Conservation (phyloP, 2,329 filamentous ascomycete genomes). For the Ophiostoma ulmi region DNA sequence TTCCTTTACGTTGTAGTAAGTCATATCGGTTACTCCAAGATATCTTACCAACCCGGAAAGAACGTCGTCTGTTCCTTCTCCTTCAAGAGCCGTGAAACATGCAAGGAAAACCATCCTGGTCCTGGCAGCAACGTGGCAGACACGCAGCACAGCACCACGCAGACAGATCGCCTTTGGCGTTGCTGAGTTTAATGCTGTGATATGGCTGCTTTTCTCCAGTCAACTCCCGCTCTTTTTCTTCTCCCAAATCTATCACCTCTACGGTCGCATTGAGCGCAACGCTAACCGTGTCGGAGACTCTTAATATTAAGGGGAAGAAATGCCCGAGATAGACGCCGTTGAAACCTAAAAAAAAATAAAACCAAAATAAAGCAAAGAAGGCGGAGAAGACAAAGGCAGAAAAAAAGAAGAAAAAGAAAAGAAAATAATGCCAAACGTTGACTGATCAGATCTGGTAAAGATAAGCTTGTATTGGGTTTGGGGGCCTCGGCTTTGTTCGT, state of each 20-base stretch:
- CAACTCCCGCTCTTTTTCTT: neutral
- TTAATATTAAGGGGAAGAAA: slow-evolving; percentile 11
- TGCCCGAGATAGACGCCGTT: slow-evolving; percentile 16
- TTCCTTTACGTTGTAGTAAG: neutral
- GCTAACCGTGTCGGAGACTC: slow-evolving; percentile 19
- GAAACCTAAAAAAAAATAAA: neutral
- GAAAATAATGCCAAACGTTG: neutral
- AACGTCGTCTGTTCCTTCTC: neutral
- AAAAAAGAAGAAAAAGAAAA: neutral
- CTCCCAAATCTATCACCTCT: neutral
- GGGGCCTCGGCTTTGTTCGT: neutral
- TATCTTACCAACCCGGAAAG: neutral
- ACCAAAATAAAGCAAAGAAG: neutral
- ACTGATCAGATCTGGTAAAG: neutral
- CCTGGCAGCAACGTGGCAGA: slow-evolving; percentile 6
- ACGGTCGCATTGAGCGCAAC: slow-evolving; percentile 15
- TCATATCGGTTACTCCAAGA: neutral
- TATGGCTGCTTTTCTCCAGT: neutral
- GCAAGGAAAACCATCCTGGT: neutral
- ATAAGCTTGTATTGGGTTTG: neutral
- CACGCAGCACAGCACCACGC: neutral
- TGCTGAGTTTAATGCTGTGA: neutral
- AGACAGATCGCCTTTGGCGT: neutral
- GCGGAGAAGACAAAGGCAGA: neutral
- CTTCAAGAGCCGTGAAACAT: slow-evolving; percentile 11